A percentile compares a stretch with the other conserved stretches of the same genome.
These are phyloP conservation scores for Blepharisma japonicum DNA, from an alignment of 73 alveolate species.

Conservation along the genomic window DNA sequence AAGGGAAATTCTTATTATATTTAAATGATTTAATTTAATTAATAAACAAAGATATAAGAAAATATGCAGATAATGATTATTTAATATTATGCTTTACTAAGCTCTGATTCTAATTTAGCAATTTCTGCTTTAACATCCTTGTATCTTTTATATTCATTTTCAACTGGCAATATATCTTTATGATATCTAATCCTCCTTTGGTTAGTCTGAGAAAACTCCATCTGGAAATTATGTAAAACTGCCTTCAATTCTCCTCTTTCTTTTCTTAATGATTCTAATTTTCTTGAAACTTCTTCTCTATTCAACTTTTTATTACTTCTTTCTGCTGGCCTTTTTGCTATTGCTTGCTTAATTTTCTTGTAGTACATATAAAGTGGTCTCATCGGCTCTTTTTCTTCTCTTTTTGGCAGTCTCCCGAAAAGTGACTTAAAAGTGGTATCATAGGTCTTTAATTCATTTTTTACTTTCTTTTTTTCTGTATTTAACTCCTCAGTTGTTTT, in stretches of 20 bases:
- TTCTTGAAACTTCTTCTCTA: constrained; percentile 44
- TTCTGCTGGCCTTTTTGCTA: constrained; percentile 45
- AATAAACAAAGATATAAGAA: no score
- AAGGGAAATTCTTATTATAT: no score
- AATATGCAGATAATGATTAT: no score
- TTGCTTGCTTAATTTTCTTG: constrained; percentile 66
- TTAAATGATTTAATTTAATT: no score
- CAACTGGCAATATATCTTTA: constrained; percentile 83
- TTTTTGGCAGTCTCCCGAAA: constrained; percentile 58
- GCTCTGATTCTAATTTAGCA: constrained; percentile 43
- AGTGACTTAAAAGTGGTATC: constrained; percentile 56
- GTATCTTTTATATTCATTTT: constrained; percentile 71
- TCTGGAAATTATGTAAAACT: constrained; percentile 64
- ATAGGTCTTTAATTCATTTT: constrained; percentile 75
- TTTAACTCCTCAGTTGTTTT: constrained; percentile 52
- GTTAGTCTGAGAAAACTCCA: constrained; percentile 70
- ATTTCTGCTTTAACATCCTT: constrained; percentile 77
- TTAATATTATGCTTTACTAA: no score
- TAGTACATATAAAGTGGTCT: constrained; percentile 85
- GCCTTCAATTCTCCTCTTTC: constrained; percentile 71
- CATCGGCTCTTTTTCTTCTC: constrained; percentile 90
- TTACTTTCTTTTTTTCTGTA: constrained; percentile 73
- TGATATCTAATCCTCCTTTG: constrained; percentile 80
- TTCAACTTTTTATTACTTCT: constrained; percentile 5
- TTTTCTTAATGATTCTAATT: constrained; percentile 44